Evolutionary conservation across 768 basidiomycete species (phyloP), one percentile per base, ranked within the genome.

Genomic region (Amylocystis lapponica): DNA sequence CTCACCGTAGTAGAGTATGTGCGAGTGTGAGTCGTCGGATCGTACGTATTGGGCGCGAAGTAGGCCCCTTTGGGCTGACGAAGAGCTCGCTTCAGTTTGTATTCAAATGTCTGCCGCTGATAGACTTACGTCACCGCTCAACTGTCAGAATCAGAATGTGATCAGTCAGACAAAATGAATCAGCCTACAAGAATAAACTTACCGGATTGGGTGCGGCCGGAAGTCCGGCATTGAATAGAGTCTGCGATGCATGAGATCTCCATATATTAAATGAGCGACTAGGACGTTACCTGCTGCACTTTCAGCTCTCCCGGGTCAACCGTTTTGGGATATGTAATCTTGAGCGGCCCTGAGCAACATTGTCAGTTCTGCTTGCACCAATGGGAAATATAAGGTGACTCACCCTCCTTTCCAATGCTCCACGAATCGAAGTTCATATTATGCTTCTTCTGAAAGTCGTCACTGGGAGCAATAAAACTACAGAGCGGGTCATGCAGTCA

Each of bases 1-100:
- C 60, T 56, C 8, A 62, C 67, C 5, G 62, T 65, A 6, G 45
- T 32, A 2, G 53, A 40, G 34, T 57, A 57, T 3, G 53, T 43
- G 19, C 56, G 49, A 9, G 51, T 52, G n/a, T 47, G 43, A 2
- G 43, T 51, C 14, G 8, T 31, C 3, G 51, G 40, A 33, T 57
- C 51, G 16, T 49, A 46, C 13, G 52, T 51, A 34, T 43, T 46
- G 11, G 50, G 45, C 1, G 50, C 31, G 33, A 38, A 43, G 36
- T 27, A 56, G 5, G 26, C 31, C 7, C 55, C 55, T 12, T 29
- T 51, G 11, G 52, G 42, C 55, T 56, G 21, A 5, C 23, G 14
- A 17, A 35, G 34, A n/a, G n/a, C 31, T 14, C 13, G 7, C 13
- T 20, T 46, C 2, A 42, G 36, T 22, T 19, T 33, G 16, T 17